Evolutionary conservation across 2,329 filamentous ascomycete species (phyloP), one percentile per base, ranked within the genome.

Genomic region (Arthrobotrys musiformis): DNA sequence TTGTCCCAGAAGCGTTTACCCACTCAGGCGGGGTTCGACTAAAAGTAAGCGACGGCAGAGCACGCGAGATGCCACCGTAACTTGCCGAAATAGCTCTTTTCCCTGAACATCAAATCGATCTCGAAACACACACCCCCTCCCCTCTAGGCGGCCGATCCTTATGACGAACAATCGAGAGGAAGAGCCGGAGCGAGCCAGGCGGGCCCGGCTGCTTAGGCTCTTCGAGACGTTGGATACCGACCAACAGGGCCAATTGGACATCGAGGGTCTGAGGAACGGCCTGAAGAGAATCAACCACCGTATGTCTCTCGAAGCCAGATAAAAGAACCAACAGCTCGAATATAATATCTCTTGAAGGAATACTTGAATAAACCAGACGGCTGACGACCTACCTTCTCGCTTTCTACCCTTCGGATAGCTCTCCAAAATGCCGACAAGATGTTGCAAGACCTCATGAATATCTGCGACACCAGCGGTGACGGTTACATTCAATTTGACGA

Each of bases 401-500:
- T 73, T 73, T 46, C 35, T 48, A 2, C 28, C 37, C 24, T 60
- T 28, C 50, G 54, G 79, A 79, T 81, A 90, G 89, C 91, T 79
- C 85, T 99, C 82, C 97, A 97, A 86, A 95, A 97, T 87, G 95
- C 95, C 82, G 92, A 97, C 83, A 86, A 89, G 40, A 89, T 98
- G 86, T 87, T 99, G 79, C 88, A 89, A 82, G 90, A 92, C 82
- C 92, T 98, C 72, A 88, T 97, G 82, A 87, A 88, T 79, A 88
- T 91, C 78, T 93, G 97, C 79, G 95, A 99, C 82, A 91, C 90
- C 72, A 93, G 94, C 82, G 89, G 90, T 26, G 93, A 98, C 83
- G 93, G 94, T 79, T 91, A 90, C 82, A 98, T 99, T 81, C 91
- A 96, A 84, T 97, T 93, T 83, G 89, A 93, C 85, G 95, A 99